Percentiles rank a stretch among this genome's conserved stretches.
Conservation (phyloP, 495 filamentous ascomycete genomes). For the Apiosordaria backusii region DNA sequence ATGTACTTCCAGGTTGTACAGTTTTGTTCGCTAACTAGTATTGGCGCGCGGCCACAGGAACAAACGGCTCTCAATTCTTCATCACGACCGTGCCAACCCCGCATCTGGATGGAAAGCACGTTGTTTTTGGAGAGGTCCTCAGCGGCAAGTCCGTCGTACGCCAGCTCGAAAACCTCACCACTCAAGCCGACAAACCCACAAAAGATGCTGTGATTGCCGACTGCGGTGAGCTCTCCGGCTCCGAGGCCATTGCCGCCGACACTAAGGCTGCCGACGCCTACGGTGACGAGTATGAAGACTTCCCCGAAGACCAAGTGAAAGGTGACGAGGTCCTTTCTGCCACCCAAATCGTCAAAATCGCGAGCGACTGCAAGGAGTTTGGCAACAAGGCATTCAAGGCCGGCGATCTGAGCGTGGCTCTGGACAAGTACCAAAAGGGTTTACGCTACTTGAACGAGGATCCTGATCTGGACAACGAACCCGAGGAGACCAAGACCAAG, state of each 20-base stretch:
- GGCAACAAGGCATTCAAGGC: constrained; percentile 90
- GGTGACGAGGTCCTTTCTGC: constrained; percentile 51
- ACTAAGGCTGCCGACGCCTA: constrained; percentile 69
- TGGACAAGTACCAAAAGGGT: constrained; percentile 98
- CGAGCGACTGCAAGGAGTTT: constrained; percentile 82
- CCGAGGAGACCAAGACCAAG: constrained; percentile 60
- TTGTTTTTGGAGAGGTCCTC: constrained; percentile 95
- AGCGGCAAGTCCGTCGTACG: constrained; percentile 87
- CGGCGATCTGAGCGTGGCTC: constrained; percentile 61
- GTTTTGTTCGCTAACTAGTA: constrained; percentile 18
- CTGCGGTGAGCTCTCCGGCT: constrained; percentile 78
- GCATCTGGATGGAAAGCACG: constrained; percentile 94
- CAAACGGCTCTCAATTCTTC: constrained; percentile 99
- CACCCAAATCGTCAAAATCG: constrained; percentile 69
- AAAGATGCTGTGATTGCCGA: constrained; percentile 70
- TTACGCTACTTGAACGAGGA: constrained; percentile 91
- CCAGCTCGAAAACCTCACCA: constrained; percentile 84
- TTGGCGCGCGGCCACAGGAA: constrained; percentile 44
- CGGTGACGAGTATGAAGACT: constrained; percentile 94
- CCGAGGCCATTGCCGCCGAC: constrained; percentile 58
- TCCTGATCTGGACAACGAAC: constrained; percentile 65
- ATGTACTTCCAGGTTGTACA: background rate
- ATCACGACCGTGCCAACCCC: constrained; percentile 90
- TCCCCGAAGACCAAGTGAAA: constrained; percentile 73
- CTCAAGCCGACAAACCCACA: constrained; percentile 74